These are phyloP conservation scores for Colletotrichum navitas DNA, from an alignment of 2,329 filamentous ascomycete species.

Conservation along the genomic window DNA sequence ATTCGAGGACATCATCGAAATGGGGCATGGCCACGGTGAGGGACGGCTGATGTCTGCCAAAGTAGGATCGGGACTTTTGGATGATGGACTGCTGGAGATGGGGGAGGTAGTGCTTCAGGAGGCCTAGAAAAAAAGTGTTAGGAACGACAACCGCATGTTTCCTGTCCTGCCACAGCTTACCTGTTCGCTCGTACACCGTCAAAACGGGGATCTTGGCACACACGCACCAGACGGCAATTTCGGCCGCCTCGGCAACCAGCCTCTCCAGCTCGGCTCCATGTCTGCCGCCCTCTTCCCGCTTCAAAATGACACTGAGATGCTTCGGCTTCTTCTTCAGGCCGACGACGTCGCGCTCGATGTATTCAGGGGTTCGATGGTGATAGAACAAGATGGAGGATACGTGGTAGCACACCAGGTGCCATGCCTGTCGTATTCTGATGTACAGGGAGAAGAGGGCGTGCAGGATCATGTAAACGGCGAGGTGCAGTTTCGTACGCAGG, in stretches of 20 bases:
- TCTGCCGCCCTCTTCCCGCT: constrained; percentile 76
- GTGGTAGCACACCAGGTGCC: constrained; percentile 82
- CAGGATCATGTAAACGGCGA: constrained; percentile 76
- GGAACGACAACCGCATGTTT: background rate
- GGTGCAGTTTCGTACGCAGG: constrained; percentile 71
- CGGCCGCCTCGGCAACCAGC: constrained; percentile 89
- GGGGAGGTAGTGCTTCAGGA: constrained; percentile 90
- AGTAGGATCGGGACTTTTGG: constrained; percentile 87
- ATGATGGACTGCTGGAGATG: constrained; percentile 84
- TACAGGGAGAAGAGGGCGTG: constrained; percentile 91
- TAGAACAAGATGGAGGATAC: constrained; percentile 88
- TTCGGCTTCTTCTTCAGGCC: constrained; percentile 80
- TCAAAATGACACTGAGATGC: constrained; percentile 89
- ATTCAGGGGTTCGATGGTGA: constrained; percentile 93
- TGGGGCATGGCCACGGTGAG: constrained; percentile 69
- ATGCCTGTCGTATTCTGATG: constrained; percentile 83
- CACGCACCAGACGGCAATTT: constrained; percentile 93
- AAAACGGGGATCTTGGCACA: constrained; percentile 88
- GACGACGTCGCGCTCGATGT: constrained; percentile 89
- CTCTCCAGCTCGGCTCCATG: constrained; percentile 82
- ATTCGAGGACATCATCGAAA: constrained; percentile 54
- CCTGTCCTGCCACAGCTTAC: constrained; percentile 61
- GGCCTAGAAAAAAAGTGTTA: constrained; percentile 65
- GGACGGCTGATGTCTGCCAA: constrained; percentile 79
- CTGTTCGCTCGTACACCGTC: constrained; percentile 92